A percentile compares a stretch with the other conserved stretches of the same genome.
phyloP scores from a whole-genome alignment of 768 basidiomycete genomes.

The Boletus rubescentipes region DNA sequence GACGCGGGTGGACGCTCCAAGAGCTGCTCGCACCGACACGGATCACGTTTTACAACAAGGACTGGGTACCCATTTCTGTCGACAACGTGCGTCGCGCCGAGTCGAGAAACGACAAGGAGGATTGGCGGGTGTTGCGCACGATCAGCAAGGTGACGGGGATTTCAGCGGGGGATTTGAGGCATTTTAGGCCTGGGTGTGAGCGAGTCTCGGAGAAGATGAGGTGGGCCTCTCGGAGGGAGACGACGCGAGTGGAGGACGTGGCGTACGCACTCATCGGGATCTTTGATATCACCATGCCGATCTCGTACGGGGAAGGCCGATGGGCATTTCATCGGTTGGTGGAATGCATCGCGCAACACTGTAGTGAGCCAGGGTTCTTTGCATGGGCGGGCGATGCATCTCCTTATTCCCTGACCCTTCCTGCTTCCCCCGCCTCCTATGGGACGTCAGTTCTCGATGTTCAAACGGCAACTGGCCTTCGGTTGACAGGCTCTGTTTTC shows the following conservation, averaged over 20 bases:
- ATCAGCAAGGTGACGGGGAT: conserved; percentile 4
- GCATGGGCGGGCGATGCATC: conserved; percentile 16
- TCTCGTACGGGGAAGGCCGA: conserved; percentile 13
- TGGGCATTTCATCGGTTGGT: conserved; percentile 16
- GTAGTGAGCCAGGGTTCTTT: conserved; percentile 15
- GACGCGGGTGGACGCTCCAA: conserved; percentile 12
- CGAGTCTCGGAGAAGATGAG: conserved; percentile 15
- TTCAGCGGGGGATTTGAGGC: conserved; percentile 4
- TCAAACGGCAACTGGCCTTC: not conserved
- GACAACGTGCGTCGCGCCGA: not conserved
- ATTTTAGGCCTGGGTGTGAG: conserved; percentile 6
- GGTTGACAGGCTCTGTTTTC: conserved; percentile 14
- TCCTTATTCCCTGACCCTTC: conserved; percentile 9
- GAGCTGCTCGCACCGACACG: conserved; percentile 9
- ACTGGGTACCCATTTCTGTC: not conserved
- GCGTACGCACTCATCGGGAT: conserved; percentile 16
- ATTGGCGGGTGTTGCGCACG: conserved; percentile 3
- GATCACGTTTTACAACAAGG: conserved; percentile 5
- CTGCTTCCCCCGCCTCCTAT: conserved; percentile 11
- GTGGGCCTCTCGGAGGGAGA: conserved; percentile 12
- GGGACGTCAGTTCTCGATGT: not conserved
- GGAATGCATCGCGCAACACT: conserved; percentile 4
- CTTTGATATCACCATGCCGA: conserved; percentile 15
- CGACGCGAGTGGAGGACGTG: conserved; percentile 10
- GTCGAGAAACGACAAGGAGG: conserved; percentile 7